phyloP scores from a whole-genome alignment of 257 asterid species.

The Plantago major region DNA sequence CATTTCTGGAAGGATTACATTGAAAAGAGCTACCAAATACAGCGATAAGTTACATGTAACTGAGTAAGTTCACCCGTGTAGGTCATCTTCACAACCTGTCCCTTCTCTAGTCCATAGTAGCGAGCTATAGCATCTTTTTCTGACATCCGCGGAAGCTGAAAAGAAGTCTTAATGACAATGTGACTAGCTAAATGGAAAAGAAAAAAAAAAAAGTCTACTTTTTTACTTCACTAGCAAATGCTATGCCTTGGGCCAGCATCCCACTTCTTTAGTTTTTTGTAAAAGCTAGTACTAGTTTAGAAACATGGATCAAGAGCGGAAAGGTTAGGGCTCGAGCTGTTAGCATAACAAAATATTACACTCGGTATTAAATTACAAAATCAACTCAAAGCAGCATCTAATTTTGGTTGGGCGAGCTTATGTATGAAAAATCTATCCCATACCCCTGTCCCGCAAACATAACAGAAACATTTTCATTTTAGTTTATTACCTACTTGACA shows the following conservation, averaged over 20 bases:
- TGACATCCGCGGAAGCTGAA: conserved; percentile 79
- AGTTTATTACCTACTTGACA: too few relatives aligned
- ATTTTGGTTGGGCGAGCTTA: too few relatives aligned
- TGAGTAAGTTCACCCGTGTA: conserved; percentile 72
- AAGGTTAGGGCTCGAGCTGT: too few relatives aligned
- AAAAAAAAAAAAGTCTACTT: neutral
- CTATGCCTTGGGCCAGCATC: neutral
- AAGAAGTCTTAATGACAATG: conserved; percentile 2
- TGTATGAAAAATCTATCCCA: too few relatives aligned
- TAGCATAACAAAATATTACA: too few relatives aligned
- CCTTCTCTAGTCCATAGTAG: conserved; percentile 79
- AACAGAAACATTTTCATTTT: too few relatives aligned
- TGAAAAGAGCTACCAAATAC: conserved; percentile 49
- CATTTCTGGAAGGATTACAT: neutral
- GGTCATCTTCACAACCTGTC: conserved; percentile 73
- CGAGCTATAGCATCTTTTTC: conserved; percentile 78
- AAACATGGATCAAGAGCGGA: too few relatives aligned
- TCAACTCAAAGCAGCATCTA: too few relatives aligned
- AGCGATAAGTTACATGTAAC: conserved; percentile 73
- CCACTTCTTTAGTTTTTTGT: too few relatives aligned
- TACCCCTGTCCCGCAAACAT: too few relatives aligned
- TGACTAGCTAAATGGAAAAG: neutral
- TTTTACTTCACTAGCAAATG: neutral
- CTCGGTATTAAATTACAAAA: too few relatives aligned
- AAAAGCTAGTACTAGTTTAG: too few relatives aligned